phyloP scores from a whole-genome alignment of 2,329 filamentous ascomycete species.

The Cladosporium sp. region DNA sequence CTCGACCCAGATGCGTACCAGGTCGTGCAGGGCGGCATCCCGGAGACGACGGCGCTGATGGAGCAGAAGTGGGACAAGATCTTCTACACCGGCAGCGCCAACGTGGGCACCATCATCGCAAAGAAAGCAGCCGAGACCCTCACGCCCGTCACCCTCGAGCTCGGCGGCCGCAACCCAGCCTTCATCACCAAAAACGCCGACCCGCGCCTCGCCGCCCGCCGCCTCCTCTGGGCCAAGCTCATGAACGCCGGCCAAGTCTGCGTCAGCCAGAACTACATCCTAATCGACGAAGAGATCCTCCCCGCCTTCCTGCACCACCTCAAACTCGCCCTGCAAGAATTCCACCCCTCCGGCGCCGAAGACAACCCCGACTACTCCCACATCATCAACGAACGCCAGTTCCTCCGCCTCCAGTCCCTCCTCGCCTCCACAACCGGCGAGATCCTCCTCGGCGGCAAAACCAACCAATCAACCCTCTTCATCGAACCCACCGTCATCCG shows the following conservation, averaged over 20 bases:
- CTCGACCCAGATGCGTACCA: constrained; percentile 73
- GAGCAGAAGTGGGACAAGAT: constrained; percentile 97
- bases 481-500: constrained; percentile 93
- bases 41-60: constrained; percentile 74
- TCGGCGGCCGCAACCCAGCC: constrained; percentile 87
- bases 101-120: constrained; percentile 58
- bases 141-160: constrained; percentile 82
- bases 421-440: constrained; percentile 76
- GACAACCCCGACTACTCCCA: constrained; percentile 71
- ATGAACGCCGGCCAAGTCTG: constrained; percentile 87
- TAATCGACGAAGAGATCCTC: constrained; percentile 70
- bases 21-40: constrained; percentile 72
- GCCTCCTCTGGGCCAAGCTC: constrained; percentile 83
- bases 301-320: constrained; percentile 68
- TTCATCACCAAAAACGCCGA: constrained; percentile 83
- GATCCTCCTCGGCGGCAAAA: constrained; percentile 78
- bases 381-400: constrained; percentile 75
- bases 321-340: constrained; percentile 63
- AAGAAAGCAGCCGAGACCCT: constrained; percentile 49
- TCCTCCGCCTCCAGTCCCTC: constrained; percentile 80
- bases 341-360: constrained; percentile 77
- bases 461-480: constrained; percentile 72
- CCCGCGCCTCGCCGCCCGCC: constrained; percentile 69
- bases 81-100: constrained; percentile 80
- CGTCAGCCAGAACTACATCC: constrained; percentile 84